Percentiles rank a stretch among this genome's conserved stretches.
Evolutionary conservation across 2,329 filamentous ascomycete genomes (phyloP).

Genomic region (Diaporthe batatas): DNA sequence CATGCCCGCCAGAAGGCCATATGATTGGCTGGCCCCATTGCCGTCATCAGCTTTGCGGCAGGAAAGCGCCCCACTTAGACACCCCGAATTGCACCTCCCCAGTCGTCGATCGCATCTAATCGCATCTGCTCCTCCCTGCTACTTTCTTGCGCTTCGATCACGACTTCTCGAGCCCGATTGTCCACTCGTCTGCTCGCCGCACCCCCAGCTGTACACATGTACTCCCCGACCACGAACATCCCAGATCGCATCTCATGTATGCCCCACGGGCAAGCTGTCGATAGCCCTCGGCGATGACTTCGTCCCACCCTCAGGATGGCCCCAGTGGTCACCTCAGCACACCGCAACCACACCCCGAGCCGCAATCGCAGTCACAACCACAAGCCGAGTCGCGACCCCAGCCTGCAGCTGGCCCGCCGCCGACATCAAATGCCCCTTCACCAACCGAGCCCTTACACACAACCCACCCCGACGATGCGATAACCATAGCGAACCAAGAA

Average conservation of each 20-base stretch:
- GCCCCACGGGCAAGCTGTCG: slow-evolving; percentile 35
- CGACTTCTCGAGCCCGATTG: neutral
- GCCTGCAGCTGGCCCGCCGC: neutral
- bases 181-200: neutral
- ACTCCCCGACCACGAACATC: neutral
- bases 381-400: slow-evolving; percentile 9
- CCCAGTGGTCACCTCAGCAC: slow-evolving; percentile 26
- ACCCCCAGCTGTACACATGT: slow-evolving; percentile 12
- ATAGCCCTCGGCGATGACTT: slow-evolving; percentile 40
- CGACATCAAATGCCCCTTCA: neutral
- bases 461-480: neutral
- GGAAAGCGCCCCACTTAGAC: slow-evolving; percentile 23
- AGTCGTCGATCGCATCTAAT: slow-evolving; percentile 34
- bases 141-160: neutral
- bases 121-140: slow-evolving; percentile 17
- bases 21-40: neutral
- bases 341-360: slow-evolving; percentile 9
- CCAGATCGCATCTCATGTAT: slow-evolving; percentile 30
- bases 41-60: slow-evolving; percentile 16
- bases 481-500: slow-evolving; percentile 4
- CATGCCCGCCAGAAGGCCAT: neutral
- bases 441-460: neutral
- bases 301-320: slow-evolving; percentile 39
- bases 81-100: slow-evolving; percentile 24
- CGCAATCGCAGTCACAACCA: neutral